A percentile compares a stretch with the other conserved stretches of the same genome.
Conservation (phyloP, 495 filamentous ascomycete genomes). For the Aspergillus baeticus region DNA sequence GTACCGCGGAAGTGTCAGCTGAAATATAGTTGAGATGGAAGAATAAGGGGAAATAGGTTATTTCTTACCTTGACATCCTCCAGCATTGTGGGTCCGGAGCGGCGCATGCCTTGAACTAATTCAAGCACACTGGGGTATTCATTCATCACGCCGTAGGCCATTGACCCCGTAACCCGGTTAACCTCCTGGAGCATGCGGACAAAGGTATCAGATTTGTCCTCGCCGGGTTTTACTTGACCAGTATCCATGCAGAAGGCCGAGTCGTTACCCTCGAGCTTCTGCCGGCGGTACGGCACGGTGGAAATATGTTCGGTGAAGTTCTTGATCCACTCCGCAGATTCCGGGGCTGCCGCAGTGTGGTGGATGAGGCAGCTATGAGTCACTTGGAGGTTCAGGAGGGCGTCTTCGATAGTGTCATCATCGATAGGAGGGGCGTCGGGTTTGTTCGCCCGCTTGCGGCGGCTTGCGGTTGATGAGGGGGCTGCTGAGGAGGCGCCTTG, state of each 20-base stretch:
- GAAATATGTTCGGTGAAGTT: slow-evolving; percentile 81
- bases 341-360: slow-evolving; percentile 59
- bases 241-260: slow-evolving; percentile 80
- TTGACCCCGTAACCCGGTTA: slow-evolving; percentile 65
- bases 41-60: background rate
- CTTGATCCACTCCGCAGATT: slow-evolving; percentile 76
- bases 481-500: slow-evolving; percentile 18
- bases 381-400: slow-evolving; percentile 71
- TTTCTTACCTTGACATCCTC: slow-evolving; percentile 54
- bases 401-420: slow-evolving; percentile 72
- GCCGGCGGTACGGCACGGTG: slow-evolving; percentile 65
- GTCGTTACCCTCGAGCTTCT: slow-evolving; percentile 46
- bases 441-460: slow-evolving; percentile 39
- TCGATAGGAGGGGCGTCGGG: slow-evolving; percentile 53
- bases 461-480: slow-evolving; percentile 25
- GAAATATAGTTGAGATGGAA: no score
- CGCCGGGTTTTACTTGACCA: slow-evolving; percentile 76
- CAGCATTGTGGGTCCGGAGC: slow-evolving; percentile 57
- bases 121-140: slow-evolving; percentile 58
- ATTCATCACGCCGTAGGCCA: slow-evolving; percentile 68
- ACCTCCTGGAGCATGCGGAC: slow-evolving; percentile 79
- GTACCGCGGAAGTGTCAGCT: no score
- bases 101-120: slow-evolving; percentile 58
- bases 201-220: slow-evolving; percentile 66
- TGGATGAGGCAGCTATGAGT: slow-evolving; percentile 66